Conservation (phyloP, 345 rosid genomes). For the Pelargonium nanum region DNA sequence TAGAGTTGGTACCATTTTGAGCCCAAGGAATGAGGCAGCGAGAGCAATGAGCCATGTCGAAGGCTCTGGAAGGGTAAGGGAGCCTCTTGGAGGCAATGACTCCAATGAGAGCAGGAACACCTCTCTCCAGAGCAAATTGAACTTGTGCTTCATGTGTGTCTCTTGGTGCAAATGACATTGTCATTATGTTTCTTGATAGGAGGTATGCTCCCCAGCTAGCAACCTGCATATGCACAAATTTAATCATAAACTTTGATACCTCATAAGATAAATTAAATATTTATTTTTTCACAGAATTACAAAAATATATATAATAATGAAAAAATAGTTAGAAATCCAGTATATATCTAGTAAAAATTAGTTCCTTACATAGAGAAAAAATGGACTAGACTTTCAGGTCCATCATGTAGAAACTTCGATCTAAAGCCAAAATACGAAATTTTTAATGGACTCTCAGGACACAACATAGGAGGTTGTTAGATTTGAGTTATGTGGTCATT, state of each 20-base stretch:
- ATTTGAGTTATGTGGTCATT: too few relatives aligned
- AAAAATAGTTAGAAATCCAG: too few relatives aligned
- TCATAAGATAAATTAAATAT: too few relatives aligned
- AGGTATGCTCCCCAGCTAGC: conserved; percentile 47
- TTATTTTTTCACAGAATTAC: too few relatives aligned
- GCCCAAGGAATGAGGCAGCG: conserved; percentile 43
- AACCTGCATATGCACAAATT: too few relatives aligned
- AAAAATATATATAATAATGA: too few relatives aligned
- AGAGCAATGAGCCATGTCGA: conserved; percentile 44
- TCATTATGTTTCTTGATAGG: conserved; percentile 23
- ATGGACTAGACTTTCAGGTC: background rate
- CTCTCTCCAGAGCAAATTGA: conserved; percentile 38
- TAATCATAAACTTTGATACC: too few relatives aligned
- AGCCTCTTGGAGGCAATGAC: conserved; percentile 32
- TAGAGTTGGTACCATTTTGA: conserved; percentile 16
- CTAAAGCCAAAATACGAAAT: background rate
- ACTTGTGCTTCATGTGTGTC: conserved; percentile 42
- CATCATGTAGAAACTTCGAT: background rate
- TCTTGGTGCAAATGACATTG: conserved; percentile 40
- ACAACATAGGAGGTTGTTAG: too few relatives aligned
- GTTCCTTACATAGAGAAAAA: too few relatives aligned
- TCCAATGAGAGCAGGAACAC: conserved; percentile 37
- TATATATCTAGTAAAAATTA: too few relatives aligned
- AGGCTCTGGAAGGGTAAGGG: conserved; percentile 37
- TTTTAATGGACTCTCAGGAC: too few relatives aligned